Percentiles rank a stretch among this genome's conserved stretches.
phyloP scores from a whole-genome alignment of 1,284 basidiomycete species.

The Ustilago crameri region DNA sequence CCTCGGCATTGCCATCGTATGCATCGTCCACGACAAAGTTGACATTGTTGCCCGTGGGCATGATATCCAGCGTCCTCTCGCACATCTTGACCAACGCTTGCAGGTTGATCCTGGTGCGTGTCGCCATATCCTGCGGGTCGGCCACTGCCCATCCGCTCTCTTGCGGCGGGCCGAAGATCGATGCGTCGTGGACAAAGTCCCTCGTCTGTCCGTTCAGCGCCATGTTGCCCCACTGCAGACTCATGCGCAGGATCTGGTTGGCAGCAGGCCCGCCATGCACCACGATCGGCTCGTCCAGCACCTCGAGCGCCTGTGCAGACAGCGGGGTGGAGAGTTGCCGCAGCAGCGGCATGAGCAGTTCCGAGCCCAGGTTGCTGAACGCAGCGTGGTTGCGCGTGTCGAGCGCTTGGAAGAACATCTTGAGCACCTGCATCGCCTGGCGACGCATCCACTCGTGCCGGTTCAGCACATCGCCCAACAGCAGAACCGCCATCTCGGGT shows the following conservation, averaged over 20 bases:
- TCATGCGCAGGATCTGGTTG: conserved; percentile 87
- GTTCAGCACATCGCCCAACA: conserved; percentile 88
- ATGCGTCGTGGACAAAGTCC: conserved; percentile 51
- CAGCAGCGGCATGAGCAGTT: conserved; percentile 88
- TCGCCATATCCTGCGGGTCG: conserved; percentile 56
- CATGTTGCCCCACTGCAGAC: conserved; percentile 67
- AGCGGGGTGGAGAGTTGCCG: conserved; percentile 86
- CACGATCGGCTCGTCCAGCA: conserved; percentile 86
- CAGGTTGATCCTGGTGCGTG: conserved; percentile 59
- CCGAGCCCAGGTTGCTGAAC: conserved; percentile 80
- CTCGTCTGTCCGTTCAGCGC: conserved; percentile 21
- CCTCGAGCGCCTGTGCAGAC: conserved; percentile 85
- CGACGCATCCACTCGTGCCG: conserved; percentile 82
- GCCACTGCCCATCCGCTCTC: conserved; percentile 65
- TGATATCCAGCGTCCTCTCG: conserved; percentile 57
- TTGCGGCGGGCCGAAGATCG: conserved; percentile 58
- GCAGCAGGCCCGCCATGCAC: conserved; percentile 80
- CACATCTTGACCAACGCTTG: conserved; percentile 61
- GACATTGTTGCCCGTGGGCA: conserved; percentile 55
- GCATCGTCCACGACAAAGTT: conserved; percentile 60
- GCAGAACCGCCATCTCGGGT: conserved; percentile 81
- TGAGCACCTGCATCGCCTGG: conserved; percentile 86
- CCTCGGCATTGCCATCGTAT: conserved; percentile 35
- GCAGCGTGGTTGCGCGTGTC: conserved; percentile 76
- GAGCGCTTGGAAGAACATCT: conserved; percentile 85